phyloP scores from a whole-genome alignment of 179 eudicot species.

The Beta corolliflora region DNA sequence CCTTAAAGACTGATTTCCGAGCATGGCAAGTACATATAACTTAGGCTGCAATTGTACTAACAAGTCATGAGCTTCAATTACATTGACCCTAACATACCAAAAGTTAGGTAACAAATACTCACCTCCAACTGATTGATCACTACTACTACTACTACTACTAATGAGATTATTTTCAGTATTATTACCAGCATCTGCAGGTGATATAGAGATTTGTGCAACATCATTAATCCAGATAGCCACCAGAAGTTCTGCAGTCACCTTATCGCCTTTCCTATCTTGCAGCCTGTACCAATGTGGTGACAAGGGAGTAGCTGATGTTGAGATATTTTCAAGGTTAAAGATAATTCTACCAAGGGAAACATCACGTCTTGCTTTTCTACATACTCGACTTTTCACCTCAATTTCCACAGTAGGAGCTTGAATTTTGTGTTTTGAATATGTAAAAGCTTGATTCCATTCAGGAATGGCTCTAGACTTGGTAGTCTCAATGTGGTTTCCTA shows the following conservation, averaged over 20 bases:
- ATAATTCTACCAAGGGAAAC: conserved; percentile 61
- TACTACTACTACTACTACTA: conserved; percentile 1
- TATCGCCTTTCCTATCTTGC: conserved; percentile 54
- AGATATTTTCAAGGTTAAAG: conserved; percentile 71
- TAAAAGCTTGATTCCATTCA: conserved; percentile 74
- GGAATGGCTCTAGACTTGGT: conserved; percentile 54
- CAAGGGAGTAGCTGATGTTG: conserved; percentile 85
- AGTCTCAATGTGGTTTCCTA: conserved; percentile 61
- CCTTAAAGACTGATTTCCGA: conserved; percentile 55
- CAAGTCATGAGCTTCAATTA: conserved; percentile 84
- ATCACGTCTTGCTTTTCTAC: conserved; percentile 42
- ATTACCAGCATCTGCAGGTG: conserved; percentile 62
- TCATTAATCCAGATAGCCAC: conserved; percentile 93
- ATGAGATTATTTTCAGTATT: conserved; percentile 33
- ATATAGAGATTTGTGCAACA: conserved; percentile 76
- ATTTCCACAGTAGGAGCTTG: conserved; percentile 74
- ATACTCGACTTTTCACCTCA: conserved; percentile 61
- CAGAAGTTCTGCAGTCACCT: conserved; percentile 72
- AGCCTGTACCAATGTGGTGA: conserved; percentile 93
- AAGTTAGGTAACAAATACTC: conserved; percentile 78
- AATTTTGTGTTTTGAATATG: conserved; percentile 63
- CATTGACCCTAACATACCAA: conserved; percentile 84
- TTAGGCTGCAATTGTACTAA: conserved; percentile 53
- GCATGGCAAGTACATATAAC: conserved; percentile 56
- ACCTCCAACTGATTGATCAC: conserved; percentile 56